Percentiles rank a stretch among this genome's conserved stretches.
Conservation (phyloP, 306 rosid species). For the Castanea crenata region DNA sequence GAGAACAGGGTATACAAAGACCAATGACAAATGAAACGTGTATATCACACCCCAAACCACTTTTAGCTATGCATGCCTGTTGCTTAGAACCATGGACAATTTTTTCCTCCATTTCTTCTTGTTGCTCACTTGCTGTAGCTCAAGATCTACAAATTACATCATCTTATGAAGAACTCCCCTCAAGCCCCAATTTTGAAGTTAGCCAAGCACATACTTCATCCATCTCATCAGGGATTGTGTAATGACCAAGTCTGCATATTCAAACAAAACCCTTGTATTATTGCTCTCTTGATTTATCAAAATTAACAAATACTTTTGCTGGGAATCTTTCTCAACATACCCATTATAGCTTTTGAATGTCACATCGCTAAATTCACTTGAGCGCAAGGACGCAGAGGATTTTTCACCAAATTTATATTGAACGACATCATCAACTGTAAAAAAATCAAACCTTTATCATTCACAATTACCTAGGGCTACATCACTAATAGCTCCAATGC, state of each 20-base stretch:
- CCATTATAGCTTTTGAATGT: slow-evolving; percentile 71
- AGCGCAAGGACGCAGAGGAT: slow-evolving; percentile 53
- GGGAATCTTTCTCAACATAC: slow-evolving; percentile 35
- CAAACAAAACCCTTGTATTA: background rate
- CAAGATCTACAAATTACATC: background rate
- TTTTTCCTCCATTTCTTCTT: background rate
- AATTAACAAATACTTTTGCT: background rate
- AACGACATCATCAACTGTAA: slow-evolving; percentile 87
- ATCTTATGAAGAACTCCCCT: slow-evolving; percentile 47
- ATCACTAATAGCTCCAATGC: slow-evolving; percentile 11
- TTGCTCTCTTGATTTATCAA: background rate
- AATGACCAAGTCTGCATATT: slow-evolving; percentile 82
- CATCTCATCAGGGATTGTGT: slow-evolving; percentile 90
- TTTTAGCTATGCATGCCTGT: background rate
- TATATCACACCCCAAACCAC: slow-evolving; percentile 1
- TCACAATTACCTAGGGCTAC: slow-evolving; percentile 1
- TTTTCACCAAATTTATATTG: slow-evolving; percentile 80
- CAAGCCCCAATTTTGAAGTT: slow-evolving; percentile 70
- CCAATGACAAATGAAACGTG: background rate
- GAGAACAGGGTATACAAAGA: background rate
- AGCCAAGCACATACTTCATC: slow-evolving; percentile 87
- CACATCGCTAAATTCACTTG: slow-evolving; percentile 72
- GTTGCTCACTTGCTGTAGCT: background rate
- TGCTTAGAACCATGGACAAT: background rate
- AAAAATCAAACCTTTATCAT: slow-evolving; percentile 5